Evolutionary conservation across 2,329 filamentous ascomycete species (phyloP), one percentile per base, ranked within the genome.

Genomic region (Ceratocystis cubensis): DNA sequence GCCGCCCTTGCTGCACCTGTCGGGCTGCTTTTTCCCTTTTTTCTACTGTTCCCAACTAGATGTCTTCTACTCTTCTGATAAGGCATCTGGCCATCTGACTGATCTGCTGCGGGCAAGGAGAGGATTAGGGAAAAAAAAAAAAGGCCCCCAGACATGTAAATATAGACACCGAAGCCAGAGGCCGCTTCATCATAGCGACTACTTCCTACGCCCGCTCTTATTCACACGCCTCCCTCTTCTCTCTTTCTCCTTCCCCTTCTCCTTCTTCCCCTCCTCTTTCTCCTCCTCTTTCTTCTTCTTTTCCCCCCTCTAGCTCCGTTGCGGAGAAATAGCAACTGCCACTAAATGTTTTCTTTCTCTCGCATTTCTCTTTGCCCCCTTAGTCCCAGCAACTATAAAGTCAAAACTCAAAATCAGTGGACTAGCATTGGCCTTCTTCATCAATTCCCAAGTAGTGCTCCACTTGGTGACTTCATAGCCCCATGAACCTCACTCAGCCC

Each of bases 401-500:
- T 33, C 25, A 37, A 33, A 59, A n/a, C 25, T n/a, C 56, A 59
- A 59, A 37, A 59, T 28, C 33, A 37, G 7, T 33, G 33, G 25
- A 28, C 30, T 59, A 59, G 30, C 33, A 59, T 30, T 5, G 15
- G 56, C 56, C n/a, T 41, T 33, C 53, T 33, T 37, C 56, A 37
- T 59, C 13, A 30, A 59, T 59, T 28, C 56, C n/a, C 10, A 59
- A 22, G 28, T 4, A n/a, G 30, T 59, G 17, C 56, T 59, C 56
- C 56, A 59, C 28, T 59, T 46, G 30, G 44, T 63, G 41, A 63
- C 61, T 63, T 63, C 61, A 63, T 63, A 63, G 44, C 61, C 44
- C 61, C 61, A 48, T 37, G n/a, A 33, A 7, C 46, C 46, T n/a
- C 6, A 20, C 25, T 33, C 56, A 59, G 17, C 25, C 28, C 28